Base-by-base conservation (phyloP, 495 filamentous ascomycete genomes). In the Penicillium paxilli region DNA sequence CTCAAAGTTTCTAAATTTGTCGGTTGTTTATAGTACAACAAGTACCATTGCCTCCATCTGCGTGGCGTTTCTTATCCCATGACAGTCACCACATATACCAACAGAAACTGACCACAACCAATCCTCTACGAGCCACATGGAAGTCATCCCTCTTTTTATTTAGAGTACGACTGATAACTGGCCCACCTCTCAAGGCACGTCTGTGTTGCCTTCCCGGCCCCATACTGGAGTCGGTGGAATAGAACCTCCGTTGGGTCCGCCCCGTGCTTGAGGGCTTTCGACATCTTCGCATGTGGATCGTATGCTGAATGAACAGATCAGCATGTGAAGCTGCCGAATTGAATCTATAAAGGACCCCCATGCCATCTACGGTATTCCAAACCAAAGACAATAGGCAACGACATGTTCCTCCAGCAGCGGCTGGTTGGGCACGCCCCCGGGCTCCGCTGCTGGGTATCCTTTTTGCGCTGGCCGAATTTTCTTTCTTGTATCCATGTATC, bases 1-100 rank as follows among this genome's bases (percentile, higher is more conserved):
- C 72, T 19, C 72, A 75, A 55, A 75, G 72, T 58, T 74, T 59
- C 56, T 75, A 69, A 49, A 48, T 26, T 41, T 49, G 32, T 14
- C 19, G 4, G n/a, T 38, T 25, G 23, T 55, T 47, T 32, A 8
- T 51, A 40, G 37, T 45, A 22, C 26, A n/a, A 42, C 41, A 38
- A 11, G 48, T 24, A 44, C 23, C 49, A 22, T n/a, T 24, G 17
- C 41, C 26, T 25, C 38, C 17, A 46, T 51, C 44, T 49, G 52
- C 49, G 49, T 37, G 38, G 22, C 24, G 24, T 55, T 53, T 50
- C 51, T 32, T 53, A 52, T 52, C 38, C 49, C 44, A 50, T 30
- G 46, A 44, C 48, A 32, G 20, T 30, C 11, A 33, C 52, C 24
- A 47, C 57, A 45, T 28, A 26, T 37, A 28, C 41, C 46, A 30